phyloP scores from a whole-genome alignment of 495 filamentous ascomycete species.

The Cercophora scortea region DNA sequence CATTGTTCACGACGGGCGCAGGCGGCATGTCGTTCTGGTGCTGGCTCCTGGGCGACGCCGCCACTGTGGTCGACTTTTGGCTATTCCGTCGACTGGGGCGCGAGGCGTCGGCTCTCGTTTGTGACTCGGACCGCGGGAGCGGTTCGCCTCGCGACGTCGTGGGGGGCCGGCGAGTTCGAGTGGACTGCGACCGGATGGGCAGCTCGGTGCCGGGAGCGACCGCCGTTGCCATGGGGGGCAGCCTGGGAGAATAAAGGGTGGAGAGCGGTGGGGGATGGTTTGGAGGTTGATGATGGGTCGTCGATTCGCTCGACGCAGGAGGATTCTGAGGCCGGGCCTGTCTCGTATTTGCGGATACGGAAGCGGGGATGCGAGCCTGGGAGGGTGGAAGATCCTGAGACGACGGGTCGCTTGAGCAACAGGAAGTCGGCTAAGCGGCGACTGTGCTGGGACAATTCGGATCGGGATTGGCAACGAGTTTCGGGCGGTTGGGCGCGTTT shows the following conservation, averaged over 20 bases:
- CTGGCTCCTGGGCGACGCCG: constrained; percentile 7
- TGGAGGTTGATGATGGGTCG: too few relatives aligned
- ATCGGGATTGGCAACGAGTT: too few relatives aligned
- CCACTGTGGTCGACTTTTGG: constrained; percentile 11
- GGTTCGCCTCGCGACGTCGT: constrained; percentile 22
- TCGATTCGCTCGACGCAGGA: too few relatives aligned
- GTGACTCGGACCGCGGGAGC: constrained; percentile 24
- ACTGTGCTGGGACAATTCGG: too few relatives aligned
- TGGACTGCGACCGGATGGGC: constrained; percentile 29
- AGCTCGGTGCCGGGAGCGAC: constrained; percentile 20
- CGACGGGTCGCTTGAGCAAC: too few relatives aligned
- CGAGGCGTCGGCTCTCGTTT: constrained; percentile 31
- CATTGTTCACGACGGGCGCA: constrained; percentile 38
- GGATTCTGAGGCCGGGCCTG: too few relatives aligned
- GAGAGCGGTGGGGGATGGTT: background rate
- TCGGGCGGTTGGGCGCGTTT: too few relatives aligned
- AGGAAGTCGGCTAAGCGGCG: too few relatives aligned
- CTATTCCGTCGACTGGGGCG: constrained; percentile 37
- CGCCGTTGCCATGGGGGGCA: constrained; percentile 19
- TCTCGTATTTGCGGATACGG: too few relatives aligned
- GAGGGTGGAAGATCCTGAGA: too few relatives aligned
- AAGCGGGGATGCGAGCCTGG: too few relatives aligned
- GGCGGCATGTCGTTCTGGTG: constrained; percentile 45
- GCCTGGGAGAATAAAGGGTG: background rate
- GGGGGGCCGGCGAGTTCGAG: constrained; percentile 24